Evolutionary conservation across 163 green algal species (phyloP).

Genomic region (Chlorella variabilis): DNA sequence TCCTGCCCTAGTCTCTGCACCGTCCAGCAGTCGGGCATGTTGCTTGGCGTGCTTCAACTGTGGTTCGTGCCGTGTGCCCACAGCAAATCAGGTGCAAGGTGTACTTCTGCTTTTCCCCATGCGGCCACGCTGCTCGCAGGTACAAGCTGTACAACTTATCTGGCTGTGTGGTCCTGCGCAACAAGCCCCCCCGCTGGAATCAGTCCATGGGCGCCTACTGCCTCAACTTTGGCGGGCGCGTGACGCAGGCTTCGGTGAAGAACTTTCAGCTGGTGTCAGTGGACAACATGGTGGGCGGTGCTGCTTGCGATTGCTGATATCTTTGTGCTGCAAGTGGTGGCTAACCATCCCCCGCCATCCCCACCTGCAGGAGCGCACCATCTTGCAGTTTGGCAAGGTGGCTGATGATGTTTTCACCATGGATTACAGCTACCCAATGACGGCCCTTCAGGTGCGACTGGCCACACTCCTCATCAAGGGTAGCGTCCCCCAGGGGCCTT

Average conservation of each 20-base stretch:
- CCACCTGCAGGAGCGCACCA: slow-evolving; percentile 26
- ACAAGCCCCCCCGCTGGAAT: slow-evolving; percentile 83
- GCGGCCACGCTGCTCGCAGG: too few relatives aligned
- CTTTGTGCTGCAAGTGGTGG: too few relatives aligned
- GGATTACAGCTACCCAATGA: slow-evolving; percentile 75
- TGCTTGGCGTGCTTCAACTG: too few relatives aligned
- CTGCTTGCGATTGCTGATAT: too few relatives aligned
- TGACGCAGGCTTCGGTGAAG: slow-evolving; percentile 80
- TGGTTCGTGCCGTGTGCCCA: too few relatives aligned
- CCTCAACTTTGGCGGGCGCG: slow-evolving; percentile 81
- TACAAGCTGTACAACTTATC: slow-evolving; percentile 31
- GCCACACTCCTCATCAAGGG: too few relatives aligned
- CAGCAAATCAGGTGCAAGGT: neutral
- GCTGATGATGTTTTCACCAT: slow-evolving; percentile 74
- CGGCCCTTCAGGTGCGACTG: slow-evolving; percentile 51
- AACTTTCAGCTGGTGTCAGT: slow-evolving; percentile 82
- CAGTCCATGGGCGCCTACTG: slow-evolving; percentile 75
- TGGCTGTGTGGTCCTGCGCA: slow-evolving; percentile 60
- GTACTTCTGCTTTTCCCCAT: too few relatives aligned
- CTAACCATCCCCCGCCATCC: too few relatives aligned
- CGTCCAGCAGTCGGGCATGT: too few relatives aligned
- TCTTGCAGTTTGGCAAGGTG: slow-evolving; percentile 83
- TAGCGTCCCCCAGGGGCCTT: too few relatives aligned
- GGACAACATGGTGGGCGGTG: slow-evolving; percentile 21
- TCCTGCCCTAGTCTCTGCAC: too few relatives aligned